These are phyloP conservation scores for Saccharomycopsis hybrid DNA, from an alignment of 1,139 yeast genomes.

Conservation along the genomic window DNA sequence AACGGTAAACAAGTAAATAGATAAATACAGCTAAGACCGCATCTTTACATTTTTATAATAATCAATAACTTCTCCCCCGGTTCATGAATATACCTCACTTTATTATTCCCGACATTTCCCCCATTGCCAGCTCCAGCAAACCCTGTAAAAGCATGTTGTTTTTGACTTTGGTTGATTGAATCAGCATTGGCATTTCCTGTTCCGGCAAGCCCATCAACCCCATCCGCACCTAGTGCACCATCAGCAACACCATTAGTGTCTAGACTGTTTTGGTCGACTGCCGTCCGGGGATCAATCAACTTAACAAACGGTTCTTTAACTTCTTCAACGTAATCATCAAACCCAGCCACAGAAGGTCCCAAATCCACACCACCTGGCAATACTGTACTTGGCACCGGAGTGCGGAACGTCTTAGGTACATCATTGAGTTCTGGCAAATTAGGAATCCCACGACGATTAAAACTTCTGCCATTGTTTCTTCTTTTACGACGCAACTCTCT, in stretches of 20 bases:
- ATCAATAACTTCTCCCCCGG: constrained; percentile 25
- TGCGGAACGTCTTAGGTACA: constrained; percentile 78
- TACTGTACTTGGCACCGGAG: constrained; percentile 73
- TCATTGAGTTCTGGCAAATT: constrained; percentile 70
- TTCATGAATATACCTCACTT: constrained; percentile 20
- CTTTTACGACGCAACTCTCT: constrained; percentile 87
- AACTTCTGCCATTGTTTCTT: constrained; percentile 64
- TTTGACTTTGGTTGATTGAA: neutral
- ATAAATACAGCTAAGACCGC: too few relatives aligned
- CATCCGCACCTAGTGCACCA: too few relatives aligned
- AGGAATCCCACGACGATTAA: constrained; percentile 65
- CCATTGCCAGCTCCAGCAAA: too few relatives aligned
- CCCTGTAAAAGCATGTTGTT: too few relatives aligned
- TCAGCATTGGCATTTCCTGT: too few relatives aligned
- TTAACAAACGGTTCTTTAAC: constrained; percentile 27
- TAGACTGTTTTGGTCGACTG: neutral
- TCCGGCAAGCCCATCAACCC: too few relatives aligned
- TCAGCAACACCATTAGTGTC: neutral
- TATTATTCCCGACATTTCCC: constrained; percentile 18
- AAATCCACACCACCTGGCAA: constrained; percentile 84
- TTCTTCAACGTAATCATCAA: constrained; percentile 39
- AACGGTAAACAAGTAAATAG: too few relatives aligned
- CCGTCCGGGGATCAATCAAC: constrained; percentile 16
- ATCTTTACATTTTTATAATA: constrained; percentile 23
- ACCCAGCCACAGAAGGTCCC: constrained; percentile 55